phyloP scores from a whole-genome alignment of 257 asterid genomes.

The Henckelia pumila region DNA sequence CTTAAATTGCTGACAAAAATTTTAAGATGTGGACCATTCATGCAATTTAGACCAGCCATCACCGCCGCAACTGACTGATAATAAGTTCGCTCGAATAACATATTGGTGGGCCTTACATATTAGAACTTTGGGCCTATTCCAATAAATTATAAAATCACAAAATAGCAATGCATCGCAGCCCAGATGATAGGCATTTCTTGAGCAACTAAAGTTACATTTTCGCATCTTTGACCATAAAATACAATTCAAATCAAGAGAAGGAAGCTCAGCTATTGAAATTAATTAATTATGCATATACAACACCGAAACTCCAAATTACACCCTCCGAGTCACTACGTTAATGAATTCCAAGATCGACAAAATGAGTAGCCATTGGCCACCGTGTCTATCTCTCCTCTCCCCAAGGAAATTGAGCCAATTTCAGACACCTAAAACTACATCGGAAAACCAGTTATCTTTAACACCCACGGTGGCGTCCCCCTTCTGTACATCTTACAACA shows the following conservation, averaged over 20 bases:
- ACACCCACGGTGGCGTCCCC: slow-evolving; percentile 39
- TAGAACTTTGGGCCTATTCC: too few relatives aligned
- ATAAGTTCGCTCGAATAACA: too few relatives aligned
- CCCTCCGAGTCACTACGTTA: slow-evolving; percentile 24
- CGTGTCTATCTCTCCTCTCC: slow-evolving; percentile 18
- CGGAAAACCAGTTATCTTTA: slow-evolving; percentile 34
- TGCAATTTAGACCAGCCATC: too few relatives aligned
- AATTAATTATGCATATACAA: slow-evolving; percentile 37
- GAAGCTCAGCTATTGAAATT: slow-evolving; percentile 18
- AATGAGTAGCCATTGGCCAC: slow-evolving; percentile 53
- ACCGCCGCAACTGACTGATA: too few relatives aligned
- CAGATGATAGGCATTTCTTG: too few relatives aligned
- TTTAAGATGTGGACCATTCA: too few relatives aligned
- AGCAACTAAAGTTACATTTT: too few relatives aligned
- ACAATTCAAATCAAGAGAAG: neutral
- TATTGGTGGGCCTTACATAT: too few relatives aligned
- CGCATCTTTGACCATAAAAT: too few relatives aligned
- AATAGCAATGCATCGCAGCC: too few relatives aligned
- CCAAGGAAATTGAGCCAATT: slow-evolving; percentile 21
- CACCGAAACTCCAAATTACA: slow-evolving; percentile 32
- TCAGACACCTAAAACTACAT: slow-evolving; percentile 46
- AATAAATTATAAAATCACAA: too few relatives aligned
- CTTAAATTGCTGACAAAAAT: too few relatives aligned
- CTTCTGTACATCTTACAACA: slow-evolving; percentile 48
- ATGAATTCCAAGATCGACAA: slow-evolving; percentile 43